Base-by-base conservation (phyloP, 1,284 basidiomycete genomes). In the Leccinum pachyderme region DNA sequence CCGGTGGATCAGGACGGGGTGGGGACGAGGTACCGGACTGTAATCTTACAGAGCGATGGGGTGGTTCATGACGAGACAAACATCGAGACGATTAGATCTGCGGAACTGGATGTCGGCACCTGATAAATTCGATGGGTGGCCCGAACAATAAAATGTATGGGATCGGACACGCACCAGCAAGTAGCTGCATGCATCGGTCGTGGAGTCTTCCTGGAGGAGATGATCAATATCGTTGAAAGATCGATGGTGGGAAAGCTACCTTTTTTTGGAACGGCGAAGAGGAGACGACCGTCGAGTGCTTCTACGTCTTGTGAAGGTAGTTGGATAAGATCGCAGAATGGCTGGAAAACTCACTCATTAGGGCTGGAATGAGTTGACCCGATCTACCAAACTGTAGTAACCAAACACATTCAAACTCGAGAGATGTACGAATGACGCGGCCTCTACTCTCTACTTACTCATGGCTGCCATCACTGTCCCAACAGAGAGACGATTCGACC, bases 241-340 rank as follows among this genome's bases (percentile, higher is more conserved):
- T 2, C n/a, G 45, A 45, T 49, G 24, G 52, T 50, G 45, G 53
- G 35, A 44, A 46, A 49, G 18, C 7, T 57, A 89, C 95, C 96
- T 84, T 99, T 99, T 79, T 99, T 99, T 1, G 96, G 96, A 64
- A 99, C 93, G 6, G 96, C 96, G 67, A 99, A 96, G 32, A 99
- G 78, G 55, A 98, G 69, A 48, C 95, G 84, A 46, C 81, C 80
- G 53, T 81, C 73, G 43, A 84, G 72, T 18, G 77, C 65, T 59
- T 83, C 80, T 31, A 72, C 56, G 68, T 81, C 82, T 82, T 33
- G 18, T 0, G 2, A 2, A 1, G 29, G 18, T n/a, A 44, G 51
- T 28, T n/a, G 57, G 46, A 44, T 43, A 25, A 13, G 24, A 35
- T 3, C 3, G 3, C 7, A 29, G n/a, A 18, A 7, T 0, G 25